Percentiles rank a stretch among this genome's conserved stretches.
phyloP scores from a whole-genome alignment of 1,284 basidiomycete genomes.

The Malassezia obtusa region DNA sequence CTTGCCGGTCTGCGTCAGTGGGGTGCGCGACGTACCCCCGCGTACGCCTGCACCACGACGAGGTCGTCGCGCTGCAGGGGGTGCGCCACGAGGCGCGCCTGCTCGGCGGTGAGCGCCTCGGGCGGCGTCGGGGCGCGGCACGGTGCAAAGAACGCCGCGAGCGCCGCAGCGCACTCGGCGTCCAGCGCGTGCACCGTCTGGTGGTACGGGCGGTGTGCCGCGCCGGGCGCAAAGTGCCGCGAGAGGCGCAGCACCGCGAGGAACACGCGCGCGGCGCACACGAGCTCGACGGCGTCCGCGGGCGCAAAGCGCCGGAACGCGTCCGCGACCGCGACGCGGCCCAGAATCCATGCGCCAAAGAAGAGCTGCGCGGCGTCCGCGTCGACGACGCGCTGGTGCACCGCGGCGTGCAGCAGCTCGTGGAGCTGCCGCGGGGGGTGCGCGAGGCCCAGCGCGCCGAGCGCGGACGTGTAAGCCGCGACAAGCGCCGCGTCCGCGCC shows the following conservation, averaged over 20 bases:
- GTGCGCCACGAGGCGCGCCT: conserved; percentile 25
- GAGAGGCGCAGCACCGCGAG: conserved; percentile 29
- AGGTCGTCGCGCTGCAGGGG: conserved; percentile 28
- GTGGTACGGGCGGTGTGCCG: conserved; percentile 8
- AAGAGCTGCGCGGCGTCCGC: conserved; percentile 21
- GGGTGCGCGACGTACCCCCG: conserved; percentile 14
- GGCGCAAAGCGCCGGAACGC: conserved; percentile 24
- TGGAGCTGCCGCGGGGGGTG: conserved; percentile 21
- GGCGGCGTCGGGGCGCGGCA: neutral
- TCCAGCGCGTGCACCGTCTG: conserved; percentile 28
- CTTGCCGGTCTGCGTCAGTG: conserved; percentile 24
- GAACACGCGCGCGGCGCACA: conserved; percentile 31
- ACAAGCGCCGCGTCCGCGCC: conserved; percentile 16
- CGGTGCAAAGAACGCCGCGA: conserved; percentile 23
- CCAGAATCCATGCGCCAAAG: conserved; percentile 21
- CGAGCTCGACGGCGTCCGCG: conserved; percentile 24
- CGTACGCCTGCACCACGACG: conserved; percentile 37
- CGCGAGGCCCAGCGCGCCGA: conserved; percentile 19
- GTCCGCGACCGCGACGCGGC: conserved; percentile 17
- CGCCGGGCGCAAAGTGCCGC: conserved; percentile 14
- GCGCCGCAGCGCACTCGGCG: conserved; percentile 24
- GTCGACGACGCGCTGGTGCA: neutral
- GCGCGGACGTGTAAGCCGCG: conserved; percentile 19
- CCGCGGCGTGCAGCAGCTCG: conserved; percentile 16
- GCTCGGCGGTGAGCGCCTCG: conserved; percentile 31